These are phyloP conservation scores for Agrocybe pediades DNA, from an alignment of 768 basidiomycete genomes.

Conservation along the genomic window DNA sequence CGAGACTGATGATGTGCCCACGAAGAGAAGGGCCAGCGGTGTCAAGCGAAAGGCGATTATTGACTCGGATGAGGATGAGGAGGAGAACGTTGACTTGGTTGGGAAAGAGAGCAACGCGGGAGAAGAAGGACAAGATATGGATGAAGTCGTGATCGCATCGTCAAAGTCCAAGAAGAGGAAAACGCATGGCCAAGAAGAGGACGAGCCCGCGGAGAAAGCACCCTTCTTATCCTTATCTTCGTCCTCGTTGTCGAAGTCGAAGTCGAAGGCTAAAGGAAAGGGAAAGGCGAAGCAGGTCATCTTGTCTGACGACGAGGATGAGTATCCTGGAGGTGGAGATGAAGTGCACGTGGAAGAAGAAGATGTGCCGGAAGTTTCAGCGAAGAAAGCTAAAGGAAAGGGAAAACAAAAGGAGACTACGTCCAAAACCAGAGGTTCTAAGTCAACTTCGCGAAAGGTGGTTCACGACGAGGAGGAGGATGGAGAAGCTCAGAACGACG, in stretches of 20 bases:
- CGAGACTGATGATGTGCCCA: neutral
- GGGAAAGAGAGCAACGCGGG: neutral
- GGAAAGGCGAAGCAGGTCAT: conserved; percentile 27
- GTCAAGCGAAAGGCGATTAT: conserved; percentile 27
- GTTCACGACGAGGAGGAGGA: conserved; percentile 12
- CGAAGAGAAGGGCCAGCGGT: conserved; percentile 4
- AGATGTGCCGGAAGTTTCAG: conserved; percentile 3
- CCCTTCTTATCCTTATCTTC: no score
- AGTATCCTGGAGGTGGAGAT: neutral
- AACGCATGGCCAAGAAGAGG: conserved; percentile 5
- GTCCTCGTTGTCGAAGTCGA: no score
- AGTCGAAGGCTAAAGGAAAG: conserved; percentile 21
- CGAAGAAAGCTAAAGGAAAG: conserved; percentile 12
- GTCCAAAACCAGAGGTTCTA: conserved; percentile 6
- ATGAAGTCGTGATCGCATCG: conserved; percentile 3
- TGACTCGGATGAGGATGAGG: conserved; percentile 21
- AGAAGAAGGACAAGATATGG: conserved; percentile 3
- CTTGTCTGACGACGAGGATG: conserved; percentile 35
- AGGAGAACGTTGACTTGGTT: no score
- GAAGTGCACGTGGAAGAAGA: neutral
- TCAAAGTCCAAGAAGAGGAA: conserved; percentile 18
- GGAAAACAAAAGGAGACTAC: conserved; percentile 12
- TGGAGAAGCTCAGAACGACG: conserved; percentile 1
- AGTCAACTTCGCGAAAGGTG: conserved; percentile 10
- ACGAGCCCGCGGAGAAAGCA: neutral